Evolutionary conservation across 495 filamentous ascomycete species (phyloP).

Genomic region (Penicillium turbatum): DNA sequence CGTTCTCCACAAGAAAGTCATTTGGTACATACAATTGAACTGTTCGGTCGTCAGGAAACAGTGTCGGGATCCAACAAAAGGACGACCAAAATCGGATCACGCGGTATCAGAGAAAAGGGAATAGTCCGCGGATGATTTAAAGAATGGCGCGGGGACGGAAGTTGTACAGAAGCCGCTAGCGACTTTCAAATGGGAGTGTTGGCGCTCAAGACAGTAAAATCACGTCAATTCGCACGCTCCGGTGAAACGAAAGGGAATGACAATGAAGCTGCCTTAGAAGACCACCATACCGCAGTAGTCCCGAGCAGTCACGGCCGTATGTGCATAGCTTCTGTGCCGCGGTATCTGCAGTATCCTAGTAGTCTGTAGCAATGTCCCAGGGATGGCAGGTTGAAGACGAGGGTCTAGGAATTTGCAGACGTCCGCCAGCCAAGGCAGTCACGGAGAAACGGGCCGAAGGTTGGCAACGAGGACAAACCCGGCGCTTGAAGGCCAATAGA

Average conservation of each 20-base stretch:
- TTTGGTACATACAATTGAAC: conserved; percentile 9
- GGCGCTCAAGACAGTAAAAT: conserved; percentile 8
- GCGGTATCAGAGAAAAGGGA: background rate
- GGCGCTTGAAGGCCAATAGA: background rate
- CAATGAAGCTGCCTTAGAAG: conserved; percentile 23
- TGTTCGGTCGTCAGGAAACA: background rate
- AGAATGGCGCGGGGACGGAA: background rate
- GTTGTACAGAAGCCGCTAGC: background rate
- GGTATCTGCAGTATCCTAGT: conserved; percentile 33
- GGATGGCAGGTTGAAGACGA: conserved; percentile 4
- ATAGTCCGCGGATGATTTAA: background rate
- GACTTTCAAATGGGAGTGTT: background rate
- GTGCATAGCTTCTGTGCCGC: conserved; percentile 33
- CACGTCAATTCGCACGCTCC: conserved; percentile 13
- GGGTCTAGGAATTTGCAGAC: conserved; percentile 6
- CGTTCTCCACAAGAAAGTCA: background rate
- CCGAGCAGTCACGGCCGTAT: conserved; percentile 22
- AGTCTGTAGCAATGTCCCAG: conserved; percentile 22
- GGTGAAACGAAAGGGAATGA: conserved; percentile 15
- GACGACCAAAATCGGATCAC: background rate
- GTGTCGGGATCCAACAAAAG: background rate
- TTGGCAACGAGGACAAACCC: background rate
- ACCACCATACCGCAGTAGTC: conserved; percentile 32
- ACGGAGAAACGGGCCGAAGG: conserved; percentile 18
- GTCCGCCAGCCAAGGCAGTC: conserved; percentile 12